phyloP scores from a whole-genome alignment of 2,329 filamentous ascomycete genomes.

The Microthyrium microscopicum region DNA sequence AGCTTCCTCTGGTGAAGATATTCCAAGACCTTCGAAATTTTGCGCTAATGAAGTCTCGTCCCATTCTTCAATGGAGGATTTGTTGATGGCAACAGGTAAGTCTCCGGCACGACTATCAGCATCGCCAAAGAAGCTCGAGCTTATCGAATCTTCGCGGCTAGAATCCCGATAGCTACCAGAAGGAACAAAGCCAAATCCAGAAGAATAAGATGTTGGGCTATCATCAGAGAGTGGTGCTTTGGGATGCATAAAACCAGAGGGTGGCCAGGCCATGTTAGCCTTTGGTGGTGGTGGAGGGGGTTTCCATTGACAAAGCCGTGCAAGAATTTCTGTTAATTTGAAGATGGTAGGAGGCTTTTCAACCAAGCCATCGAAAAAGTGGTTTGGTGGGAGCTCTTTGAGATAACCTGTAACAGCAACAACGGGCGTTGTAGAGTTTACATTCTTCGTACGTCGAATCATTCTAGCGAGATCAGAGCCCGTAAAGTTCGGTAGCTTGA shows the following conservation, averaged over 20 bases:
- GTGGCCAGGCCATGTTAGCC: constrained; percentile 13
- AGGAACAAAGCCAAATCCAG: constrained; percentile 54
- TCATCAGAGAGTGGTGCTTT: constrained; percentile 46
- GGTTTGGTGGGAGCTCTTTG: constrained; percentile 88
- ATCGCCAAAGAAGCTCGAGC: constrained; percentile 76
- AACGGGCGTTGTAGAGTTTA: constrained; percentile 86
- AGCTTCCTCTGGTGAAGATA: constrained; percentile 29
- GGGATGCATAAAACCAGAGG: constrained; percentile 35
- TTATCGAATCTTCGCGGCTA: constrained; percentile 76
- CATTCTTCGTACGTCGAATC: constrained; percentile 92
- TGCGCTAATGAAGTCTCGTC: constrained; percentile 38
- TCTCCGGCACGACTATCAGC: constrained; percentile 69
- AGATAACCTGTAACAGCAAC: constrained; percentile 93
- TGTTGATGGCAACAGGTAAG: constrained; percentile 55
- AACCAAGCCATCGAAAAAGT: constrained; percentile 89
- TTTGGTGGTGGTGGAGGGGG: constrained; percentile 40
- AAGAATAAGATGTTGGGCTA: constrained; percentile 66
- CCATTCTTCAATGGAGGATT: constrained; percentile 63
- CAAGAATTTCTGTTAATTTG: constrained; percentile 77
- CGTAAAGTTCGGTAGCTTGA: constrained; percentile 85
- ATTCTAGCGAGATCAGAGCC: constrained; percentile 92
- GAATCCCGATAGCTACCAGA: constrained; percentile 63
- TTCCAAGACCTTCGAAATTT: constrained; percentile 52
- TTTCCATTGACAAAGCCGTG: constrained; percentile 85
- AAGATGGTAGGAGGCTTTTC: constrained; percentile 92